Evolutionary conservation across 2,329 filamentous ascomycete species (phyloP).

Genomic region (Simplicillium sp.): DNA sequence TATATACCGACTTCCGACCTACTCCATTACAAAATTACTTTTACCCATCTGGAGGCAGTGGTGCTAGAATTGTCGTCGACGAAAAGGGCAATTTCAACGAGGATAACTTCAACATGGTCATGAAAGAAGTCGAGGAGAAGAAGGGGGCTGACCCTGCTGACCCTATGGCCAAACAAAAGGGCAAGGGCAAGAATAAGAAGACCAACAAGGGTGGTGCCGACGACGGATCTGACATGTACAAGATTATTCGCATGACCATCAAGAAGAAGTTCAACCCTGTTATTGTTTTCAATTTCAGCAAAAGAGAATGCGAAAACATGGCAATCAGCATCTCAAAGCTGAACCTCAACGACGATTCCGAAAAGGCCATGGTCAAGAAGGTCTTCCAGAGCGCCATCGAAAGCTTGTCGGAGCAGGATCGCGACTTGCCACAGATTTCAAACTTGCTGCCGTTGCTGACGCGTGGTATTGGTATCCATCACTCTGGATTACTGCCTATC

Average conservation of each 20-base stretch:
- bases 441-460: conserved; percentile 83
- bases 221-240: conserved; percentile 77
- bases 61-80: conserved; percentile 89
- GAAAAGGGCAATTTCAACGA: conserved; percentile 95
- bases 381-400: conserved; percentile 93
- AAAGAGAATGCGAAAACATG: conserved; percentile 87
- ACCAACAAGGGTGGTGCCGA: conserved; percentile 78
- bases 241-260: conserved; percentile 99
- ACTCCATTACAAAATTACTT: conserved; percentile 97
- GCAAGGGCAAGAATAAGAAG: conserved; percentile 86
- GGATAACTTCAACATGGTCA: conserved; percentile 94
- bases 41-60: conserved; percentile 85
- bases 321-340: conserved; percentile 79
- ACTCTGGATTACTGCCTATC: conserved; percentile 88
- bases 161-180: conserved; percentile 68
- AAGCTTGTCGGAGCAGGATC: conserved; percentile 85
- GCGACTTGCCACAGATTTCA: conserved; percentile 77
- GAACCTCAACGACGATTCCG: conserved; percentile 91
- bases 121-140: conserved; percentile 80
- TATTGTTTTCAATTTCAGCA: conserved; percentile 99
- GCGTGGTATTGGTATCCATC: conserved; percentile 91
- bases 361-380: conserved; percentile 88
- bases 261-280: conserved; percentile 94
- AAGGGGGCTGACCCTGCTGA: conserved; percentile 79
- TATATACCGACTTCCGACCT: conserved; percentile 96